Evolutionary conservation across 1,139 yeast species (phyloP).

Genomic region (Hemisphaericaspora xylofermentans): DNA sequence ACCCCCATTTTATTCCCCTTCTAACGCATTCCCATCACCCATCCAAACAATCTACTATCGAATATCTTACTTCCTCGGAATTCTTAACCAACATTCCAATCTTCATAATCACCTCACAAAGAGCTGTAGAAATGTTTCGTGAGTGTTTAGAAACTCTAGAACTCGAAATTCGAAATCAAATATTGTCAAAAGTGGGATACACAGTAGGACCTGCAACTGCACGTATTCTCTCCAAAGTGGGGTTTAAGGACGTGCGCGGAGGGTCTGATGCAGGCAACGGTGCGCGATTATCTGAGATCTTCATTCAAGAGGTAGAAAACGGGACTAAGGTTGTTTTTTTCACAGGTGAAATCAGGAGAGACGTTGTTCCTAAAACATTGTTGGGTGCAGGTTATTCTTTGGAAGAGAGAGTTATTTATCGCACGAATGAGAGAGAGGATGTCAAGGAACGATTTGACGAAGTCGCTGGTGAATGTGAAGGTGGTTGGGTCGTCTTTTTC

Average conservation of each 20-base stretch:
- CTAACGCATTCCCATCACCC: constrained; percentile 57
- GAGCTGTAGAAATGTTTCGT: constrained; percentile 82
- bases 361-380: constrained; percentile 70
- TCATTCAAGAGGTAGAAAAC: constrained; percentile 56
- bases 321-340: no score
- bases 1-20: constrained; percentile 63
- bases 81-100: constrained; percentile 35
- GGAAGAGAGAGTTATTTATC: constrained; percentile 66
- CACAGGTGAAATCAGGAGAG: constrained; percentile 85
- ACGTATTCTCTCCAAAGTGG: constrained; percentile 55
- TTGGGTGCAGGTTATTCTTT: constrained; percentile 46
- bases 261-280: constrained; percentile 85
- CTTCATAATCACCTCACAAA: constrained; percentile 82
- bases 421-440: constrained; percentile 54
- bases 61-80: constrained; percentile 39
- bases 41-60: constrained; percentile 43
- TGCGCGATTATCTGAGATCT: constrained; percentile 60
- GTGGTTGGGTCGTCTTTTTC: constrained; percentile 74
- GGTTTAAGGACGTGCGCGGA: constrained; percentile 70
- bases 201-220: constrained; percentile 94
- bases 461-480: constrained; percentile 22
- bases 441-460: constrained; percentile 30
- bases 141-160: constrained; percentile 37
- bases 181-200: constrained; percentile 57
- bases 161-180: constrained; percentile 17